These are phyloP conservation scores for Aspergillus fischeri DNA, from an alignment of 2,329 filamentous ascomycete genomes.

Conservation along the genomic window DNA sequence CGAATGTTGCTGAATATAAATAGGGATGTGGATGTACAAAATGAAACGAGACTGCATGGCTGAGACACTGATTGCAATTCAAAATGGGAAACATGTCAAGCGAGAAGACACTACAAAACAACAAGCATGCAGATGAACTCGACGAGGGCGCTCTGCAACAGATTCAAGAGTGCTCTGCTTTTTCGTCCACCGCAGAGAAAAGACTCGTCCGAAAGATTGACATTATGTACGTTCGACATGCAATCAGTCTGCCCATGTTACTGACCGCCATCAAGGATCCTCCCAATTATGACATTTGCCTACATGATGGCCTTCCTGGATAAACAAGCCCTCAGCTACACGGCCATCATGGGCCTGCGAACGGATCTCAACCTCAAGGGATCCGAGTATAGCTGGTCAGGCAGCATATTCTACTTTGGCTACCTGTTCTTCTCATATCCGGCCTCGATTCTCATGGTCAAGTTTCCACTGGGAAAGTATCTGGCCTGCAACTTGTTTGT, in stretches of 20 bases:
- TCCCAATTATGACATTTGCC: conserved; percentile 25
- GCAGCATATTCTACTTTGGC: conserved; percentile 24
- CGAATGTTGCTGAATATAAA: too few relatives aligned
- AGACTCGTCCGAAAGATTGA: conserved; percentile 21
- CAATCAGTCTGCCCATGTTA: background rate
- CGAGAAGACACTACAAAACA: background rate
- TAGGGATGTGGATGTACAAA: too few relatives aligned
- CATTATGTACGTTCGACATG: conserved; percentile 11
- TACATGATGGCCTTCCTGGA: conserved; percentile 34
- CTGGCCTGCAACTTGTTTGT: conserved; percentile 22
- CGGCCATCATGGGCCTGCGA: conserved; percentile 31
- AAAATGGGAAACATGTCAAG: background rate
- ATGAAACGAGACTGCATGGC: too few relatives aligned
- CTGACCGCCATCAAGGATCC: conserved; percentile 8
- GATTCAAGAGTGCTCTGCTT: conserved; percentile 7
- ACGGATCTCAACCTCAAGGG: conserved; percentile 26
- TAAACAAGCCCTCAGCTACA: conserved; percentile 32
- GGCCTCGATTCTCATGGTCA: conserved; percentile 31
- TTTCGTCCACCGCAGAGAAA: conserved; percentile 15
- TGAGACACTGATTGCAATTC: too few relatives aligned
- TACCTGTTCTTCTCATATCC: conserved; percentile 32
- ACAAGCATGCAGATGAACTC: background rate
- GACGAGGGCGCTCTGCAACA: conserved; percentile 12
- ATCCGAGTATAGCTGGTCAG: conserved; percentile 20
- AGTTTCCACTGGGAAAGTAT: conserved; percentile 36